Conservation (phyloP, 805 yeast genomes). For the Maudiozyma barnettii region DNA sequence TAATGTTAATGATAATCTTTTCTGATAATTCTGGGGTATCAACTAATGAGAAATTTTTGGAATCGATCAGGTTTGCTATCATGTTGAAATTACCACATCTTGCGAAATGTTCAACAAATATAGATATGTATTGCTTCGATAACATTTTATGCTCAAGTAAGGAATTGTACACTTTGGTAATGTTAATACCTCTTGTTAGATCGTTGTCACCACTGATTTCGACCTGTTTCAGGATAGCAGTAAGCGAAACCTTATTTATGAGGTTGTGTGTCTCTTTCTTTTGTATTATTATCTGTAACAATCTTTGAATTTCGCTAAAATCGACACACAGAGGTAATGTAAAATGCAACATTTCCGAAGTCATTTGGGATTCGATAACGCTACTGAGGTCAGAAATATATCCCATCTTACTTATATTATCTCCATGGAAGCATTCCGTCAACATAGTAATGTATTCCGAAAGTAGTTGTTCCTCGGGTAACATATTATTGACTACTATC, state of each 20-base stretch:
- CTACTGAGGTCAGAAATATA: constrained; percentile 16
- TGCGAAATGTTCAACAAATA: neutral
- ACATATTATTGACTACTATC: constrained; percentile 5
- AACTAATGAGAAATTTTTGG: neutral
- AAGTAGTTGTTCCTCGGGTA: constrained; percentile 7
- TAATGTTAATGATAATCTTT: neutral
- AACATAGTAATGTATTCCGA: neutral
- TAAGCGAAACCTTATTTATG: neutral
- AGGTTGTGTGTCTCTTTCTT: neutral
- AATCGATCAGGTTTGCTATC: constrained; percentile 2
- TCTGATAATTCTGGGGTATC: neutral
- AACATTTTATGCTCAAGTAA: neutral
- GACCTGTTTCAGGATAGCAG: neutral
- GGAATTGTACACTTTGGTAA: neutral
- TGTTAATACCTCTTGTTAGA: neutral
- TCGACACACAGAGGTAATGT: constrained; percentile 19
- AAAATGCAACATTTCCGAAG: constrained; percentile 9
- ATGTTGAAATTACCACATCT: neutral
- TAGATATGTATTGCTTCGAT: neutral
- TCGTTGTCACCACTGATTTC: neutral
- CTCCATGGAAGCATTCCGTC: neutral
- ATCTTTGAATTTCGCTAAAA: constrained; percentile 12
- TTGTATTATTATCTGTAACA: constrained; percentile 10
- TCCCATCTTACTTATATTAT: constrained; percentile 6
- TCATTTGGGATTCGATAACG: constrained; percentile 11